phyloP scores from a whole-genome alignment of 495 filamentous ascomycete genomes.

The Terfezia boudieri region DNA sequence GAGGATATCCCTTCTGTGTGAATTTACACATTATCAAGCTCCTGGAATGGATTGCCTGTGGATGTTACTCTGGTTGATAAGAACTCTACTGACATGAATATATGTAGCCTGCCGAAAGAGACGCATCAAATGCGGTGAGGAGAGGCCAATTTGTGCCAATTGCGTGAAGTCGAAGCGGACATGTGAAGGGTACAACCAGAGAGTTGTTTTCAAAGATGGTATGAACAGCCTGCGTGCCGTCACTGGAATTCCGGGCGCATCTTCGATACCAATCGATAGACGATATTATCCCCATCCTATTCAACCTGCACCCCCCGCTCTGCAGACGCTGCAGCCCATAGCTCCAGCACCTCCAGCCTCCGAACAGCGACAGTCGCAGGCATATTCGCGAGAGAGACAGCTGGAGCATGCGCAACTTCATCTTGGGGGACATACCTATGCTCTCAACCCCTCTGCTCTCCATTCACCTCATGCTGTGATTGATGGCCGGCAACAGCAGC shows the following conservation, averaged over 20 bases:
- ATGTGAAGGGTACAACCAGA: slow-evolving; percentile 88
- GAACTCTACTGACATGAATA: not conserved
- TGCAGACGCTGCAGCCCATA: slow-evolving; percentile 21
- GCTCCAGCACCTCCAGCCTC: slow-evolving; percentile 22
- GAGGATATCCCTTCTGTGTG: slow-evolving; percentile 18
- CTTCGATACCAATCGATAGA: slow-evolving; percentile 21
- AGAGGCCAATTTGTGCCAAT: slow-evolving; percentile 73
- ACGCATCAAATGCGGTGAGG: slow-evolving; percentile 93
- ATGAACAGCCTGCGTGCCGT: slow-evolving; percentile 22
- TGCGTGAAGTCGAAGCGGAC: slow-evolving; percentile 85
- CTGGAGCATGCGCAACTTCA: not conserved
- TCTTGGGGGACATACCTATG: not conserved
- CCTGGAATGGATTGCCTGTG: no score
- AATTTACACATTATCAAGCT: not conserved
- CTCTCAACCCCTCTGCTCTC: no score
- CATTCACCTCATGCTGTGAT: slow-evolving; percentile 9
- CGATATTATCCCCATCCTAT: slow-evolving; percentile 21
- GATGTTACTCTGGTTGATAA: no score
- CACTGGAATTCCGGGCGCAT: slow-evolving; percentile 24
- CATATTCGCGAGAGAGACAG: not conserved
- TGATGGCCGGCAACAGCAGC: no score
- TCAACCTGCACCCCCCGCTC: slow-evolving; percentile 15
- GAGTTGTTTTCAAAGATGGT: slow-evolving; percentile 81
- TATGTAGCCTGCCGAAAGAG: slow-evolving; percentile 65
- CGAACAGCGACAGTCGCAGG: not conserved